Base-by-base conservation (phyloP, 1,284 basidiomycete genomes). In the Termitomyces sp. region DNA sequence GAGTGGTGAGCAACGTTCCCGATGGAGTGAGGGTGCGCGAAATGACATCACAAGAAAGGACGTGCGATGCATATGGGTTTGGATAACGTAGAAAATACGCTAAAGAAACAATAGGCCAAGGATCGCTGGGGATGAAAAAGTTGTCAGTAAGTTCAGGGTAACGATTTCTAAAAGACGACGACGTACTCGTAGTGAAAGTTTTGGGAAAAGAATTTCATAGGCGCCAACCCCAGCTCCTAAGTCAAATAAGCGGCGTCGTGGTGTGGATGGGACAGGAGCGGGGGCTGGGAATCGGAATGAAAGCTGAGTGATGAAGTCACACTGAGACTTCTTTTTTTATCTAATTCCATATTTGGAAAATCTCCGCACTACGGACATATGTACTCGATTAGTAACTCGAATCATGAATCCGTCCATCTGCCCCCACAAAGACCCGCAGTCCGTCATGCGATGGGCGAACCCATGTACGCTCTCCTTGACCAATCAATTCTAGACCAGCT, bases 31-130 rank as follows among this genome's bases (percentile, higher is more conserved):
- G 72, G 4, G 72, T 77, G 57, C 95, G 87, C 50, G 91, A 89
- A 56, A 98, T 81, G 57, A 97, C 93, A 74, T 98, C 96, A 76
- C 93, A 94, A 7, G 93, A 93, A 55, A 97, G 73, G 65, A 99
- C 90, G 70, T 99, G 96, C 10, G 91, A 80, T 5, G 96, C 92
- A 63, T 92, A 91, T 39, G 96, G 95, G 69, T 98, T 99, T 3
- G 97, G 96, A 69, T 99, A 99, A 59, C 97, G 88, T 57, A 97
- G 78, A 65, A 95, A 93, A 76, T 92, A 98, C 14, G 95, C 95
- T 58, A 95, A 79, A 34, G 92, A 86, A 52, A 96, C 91, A 56
- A 93, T 93, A 52, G 90, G 80, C 90, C 91, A 94, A 67, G 88
- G 80, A 81, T 92, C 88, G 77, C 90, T 92, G 66, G 10, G 5